A percentile compares a stretch with the other conserved stretches of the same genome.
These are phyloP conservation scores for Pythium scleroteichum DNA, from an alignment of 352 stramenopile genomes.

Conservation along the genomic window DNA sequence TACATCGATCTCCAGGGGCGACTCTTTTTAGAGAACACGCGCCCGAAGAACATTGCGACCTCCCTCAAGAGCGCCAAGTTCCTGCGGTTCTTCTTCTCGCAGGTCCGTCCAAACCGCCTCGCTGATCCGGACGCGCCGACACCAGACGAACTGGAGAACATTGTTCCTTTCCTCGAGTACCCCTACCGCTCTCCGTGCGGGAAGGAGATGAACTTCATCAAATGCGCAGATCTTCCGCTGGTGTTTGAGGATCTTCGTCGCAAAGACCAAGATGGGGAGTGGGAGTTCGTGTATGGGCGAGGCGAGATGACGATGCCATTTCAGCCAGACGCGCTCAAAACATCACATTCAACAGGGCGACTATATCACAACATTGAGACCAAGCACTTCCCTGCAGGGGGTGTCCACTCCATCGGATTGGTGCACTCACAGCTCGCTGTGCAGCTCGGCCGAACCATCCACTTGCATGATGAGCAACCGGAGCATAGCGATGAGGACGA, in stretches of 20 bases:
- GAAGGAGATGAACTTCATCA: conserved; percentile 89
- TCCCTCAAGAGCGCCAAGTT: conserved; percentile 84
- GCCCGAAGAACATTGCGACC: conserved; percentile 85
- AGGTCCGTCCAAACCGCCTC: conserved; percentile 46
- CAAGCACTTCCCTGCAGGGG: conserved; percentile 41
- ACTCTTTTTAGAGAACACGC: conserved; percentile 77
- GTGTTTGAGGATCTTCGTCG: conserved; percentile 68
- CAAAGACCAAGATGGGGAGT: conserved; percentile 24
- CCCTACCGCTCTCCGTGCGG: conserved; percentile 72
- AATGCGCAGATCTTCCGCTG: conserved; percentile 75
- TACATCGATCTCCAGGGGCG: conserved; percentile 83
- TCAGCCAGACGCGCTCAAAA: conserved; percentile 47
- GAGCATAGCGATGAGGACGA: neutral
- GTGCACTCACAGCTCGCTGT: conserved; percentile 76
- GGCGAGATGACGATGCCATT: conserved; percentile 60
- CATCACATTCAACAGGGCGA: conserved; percentile 65
- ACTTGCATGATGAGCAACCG: conserved; percentile 38
- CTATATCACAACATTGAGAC: conserved; percentile 71
- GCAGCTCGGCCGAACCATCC: conserved; percentile 60
- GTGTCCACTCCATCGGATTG: conserved; percentile 43
- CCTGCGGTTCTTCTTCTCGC: conserved; percentile 79
- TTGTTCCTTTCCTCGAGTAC: conserved; percentile 60
- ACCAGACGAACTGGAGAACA: conserved; percentile 14
- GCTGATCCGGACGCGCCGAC: neutral
- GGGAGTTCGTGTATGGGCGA: conserved; percentile 58